A percentile compares a stretch with the other conserved stretches of the same genome.
These are phyloP conservation scores for Suillus subluteus DNA, from an alignment of 768 basidiomycete species.

Conservation along the genomic window DNA sequence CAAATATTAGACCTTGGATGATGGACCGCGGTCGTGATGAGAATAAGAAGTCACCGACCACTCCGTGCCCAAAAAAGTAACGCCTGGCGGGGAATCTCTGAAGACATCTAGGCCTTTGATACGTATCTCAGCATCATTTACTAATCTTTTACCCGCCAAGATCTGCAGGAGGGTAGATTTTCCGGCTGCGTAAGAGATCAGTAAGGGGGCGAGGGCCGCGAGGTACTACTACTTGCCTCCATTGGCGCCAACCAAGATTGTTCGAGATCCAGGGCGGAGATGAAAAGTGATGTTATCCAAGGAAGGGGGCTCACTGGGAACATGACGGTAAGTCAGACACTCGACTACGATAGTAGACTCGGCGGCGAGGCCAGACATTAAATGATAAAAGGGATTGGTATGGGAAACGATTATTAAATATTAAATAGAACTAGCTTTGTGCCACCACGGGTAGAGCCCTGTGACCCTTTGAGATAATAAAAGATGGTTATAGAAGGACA, in stretches of 20 bases:
- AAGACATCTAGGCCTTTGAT: constrained; percentile 90
- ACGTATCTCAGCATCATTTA: constrained; percentile 62
- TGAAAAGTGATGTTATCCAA: constrained; percentile 66
- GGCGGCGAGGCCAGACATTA: constrained; percentile 1
- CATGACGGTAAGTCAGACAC: constrained; percentile 63
- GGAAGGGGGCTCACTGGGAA: constrained; percentile 45
- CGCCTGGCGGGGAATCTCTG: constrained; percentile 77
- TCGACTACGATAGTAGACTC: constrained; percentile 39
- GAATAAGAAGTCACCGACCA: constrained; percentile 56
- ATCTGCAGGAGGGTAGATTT: constrained; percentile 97
- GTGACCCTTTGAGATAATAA: too few species aligned
- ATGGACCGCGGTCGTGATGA: background rate
- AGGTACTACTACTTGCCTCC: constrained; percentile 62
- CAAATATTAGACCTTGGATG: background rate
- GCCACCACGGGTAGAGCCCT: too few species aligned
- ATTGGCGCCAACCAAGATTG: constrained; percentile 90
- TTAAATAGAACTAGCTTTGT: too few species aligned
- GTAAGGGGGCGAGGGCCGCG: background rate
- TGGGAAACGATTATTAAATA: too few species aligned
- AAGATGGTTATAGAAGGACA: too few species aligned
- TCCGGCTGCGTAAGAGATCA: constrained; percentile 56
- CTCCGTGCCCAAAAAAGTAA: constrained; percentile 92
- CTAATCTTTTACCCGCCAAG: constrained; percentile 87
- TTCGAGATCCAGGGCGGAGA: constrained; percentile 77
- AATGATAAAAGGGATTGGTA: background rate